Base-by-base conservation (phyloP, 2,329 filamentous ascomycete species). In the Penicillium sp. region DNA sequence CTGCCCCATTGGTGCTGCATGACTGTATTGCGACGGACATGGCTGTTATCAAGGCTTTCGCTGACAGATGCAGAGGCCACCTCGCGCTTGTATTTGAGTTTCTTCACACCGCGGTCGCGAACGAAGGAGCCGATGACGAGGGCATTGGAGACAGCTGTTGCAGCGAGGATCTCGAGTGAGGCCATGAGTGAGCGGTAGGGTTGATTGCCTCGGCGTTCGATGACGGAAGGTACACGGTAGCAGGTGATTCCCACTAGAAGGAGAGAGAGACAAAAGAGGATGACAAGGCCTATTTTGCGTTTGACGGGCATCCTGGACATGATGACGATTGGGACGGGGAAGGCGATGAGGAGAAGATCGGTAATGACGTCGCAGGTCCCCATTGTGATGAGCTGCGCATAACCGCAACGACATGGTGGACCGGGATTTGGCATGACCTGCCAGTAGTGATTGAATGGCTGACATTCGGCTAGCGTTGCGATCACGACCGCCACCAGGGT, bases 101-200 rank as follows among this genome's bases (percentile, higher is more conserved):
- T 96, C 81, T 98, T 98, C 42, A 92, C 79, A 26, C 95, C 95
- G 52, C 91, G 85, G 71, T 98, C 93, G 14, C 93, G 86, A 27
- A 98, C 87, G 69, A 98, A 98, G 0, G 93, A 96, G 13, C 93
- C 93, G 3, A 99, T 84, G 1, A 97, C 90, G 21, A 99, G 82
- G 3, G 89, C 88, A 71, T 98, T 99, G 13, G 93, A 90, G 0
- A 96, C 89, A 0, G 87, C 86, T 0, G 93, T 90, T 5, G 95
- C 93, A 50, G 93, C 93, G 1, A 98, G 82, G 8, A 98, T 89
- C 71, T 99, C 95, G 19, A 96, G 82, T 0, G 93, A 96, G 4
- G 95, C 95, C 62, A 96, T 82, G 1, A 98, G 84, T 0, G 93
- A 96, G 45, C 95, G 90, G 65, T 90, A 91, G 68, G 95, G 91